phyloP scores from a whole-genome alignment of 2,329 filamentous ascomycete genomes.

The Colletotrichum sp. region DNA sequence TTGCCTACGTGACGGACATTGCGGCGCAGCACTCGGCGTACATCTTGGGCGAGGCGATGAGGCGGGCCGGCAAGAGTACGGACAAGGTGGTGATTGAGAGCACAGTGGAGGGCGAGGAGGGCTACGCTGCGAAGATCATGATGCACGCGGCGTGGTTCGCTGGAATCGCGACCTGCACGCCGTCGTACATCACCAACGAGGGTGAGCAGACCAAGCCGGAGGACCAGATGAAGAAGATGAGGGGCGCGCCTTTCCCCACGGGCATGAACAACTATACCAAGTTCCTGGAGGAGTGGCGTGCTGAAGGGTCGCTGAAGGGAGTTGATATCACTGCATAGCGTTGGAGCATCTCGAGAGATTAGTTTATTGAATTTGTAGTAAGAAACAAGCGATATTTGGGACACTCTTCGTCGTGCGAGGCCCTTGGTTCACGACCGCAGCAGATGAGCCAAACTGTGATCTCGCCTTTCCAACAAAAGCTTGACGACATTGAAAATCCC shows the following conservation, averaged over 20 bases:
- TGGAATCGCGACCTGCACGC: slow-evolving; percentile 54
- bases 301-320: slow-evolving; percentile 32
- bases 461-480: neutral
- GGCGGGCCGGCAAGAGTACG: slow-evolving; percentile 23
- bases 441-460: neutral
- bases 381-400: neutral
- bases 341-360: neutral
- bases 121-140: slow-evolving; percentile 47
- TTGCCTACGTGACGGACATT: slow-evolving; percentile 38
- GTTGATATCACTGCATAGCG: neutral
- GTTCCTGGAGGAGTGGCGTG: slow-evolving; percentile 31
- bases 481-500: neutral
- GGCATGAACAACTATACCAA: slow-evolving; percentile 36
- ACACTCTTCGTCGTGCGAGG: neutral
- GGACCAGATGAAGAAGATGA: slow-evolving; percentile 35
- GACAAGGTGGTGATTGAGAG: slow-evolving; percentile 44
- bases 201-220: slow-evolving; percentile 34
- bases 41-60: slow-evolving; percentile 30
- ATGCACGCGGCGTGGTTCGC: slow-evolving; percentile 43
- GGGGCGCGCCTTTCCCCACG: slow-evolving; percentile 31
- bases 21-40: slow-evolving; percentile 47
- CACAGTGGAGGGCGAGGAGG: slow-evolving; percentile 49
- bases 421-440: neutral
- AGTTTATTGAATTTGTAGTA: neutral
- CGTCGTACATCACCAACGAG: slow-evolving; percentile 57